phyloP scores from a whole-genome alignment of 352 stramenopile genomes.

The Saprolegnia diclina region DNA sequence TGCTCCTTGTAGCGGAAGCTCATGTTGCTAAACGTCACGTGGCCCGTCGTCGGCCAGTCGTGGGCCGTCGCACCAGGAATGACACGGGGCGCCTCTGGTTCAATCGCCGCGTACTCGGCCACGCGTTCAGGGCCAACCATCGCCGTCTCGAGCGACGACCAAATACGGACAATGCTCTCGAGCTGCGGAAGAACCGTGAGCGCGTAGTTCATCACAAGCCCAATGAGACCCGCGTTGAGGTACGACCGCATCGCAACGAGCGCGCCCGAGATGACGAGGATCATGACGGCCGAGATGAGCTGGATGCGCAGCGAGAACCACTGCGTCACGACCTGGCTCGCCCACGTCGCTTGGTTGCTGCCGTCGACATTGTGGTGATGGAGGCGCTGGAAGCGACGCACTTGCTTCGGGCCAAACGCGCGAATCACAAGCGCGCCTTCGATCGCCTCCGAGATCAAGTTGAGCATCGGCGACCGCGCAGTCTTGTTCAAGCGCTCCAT shows the following conservation, averaged over 20 bases:
- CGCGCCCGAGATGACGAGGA: conserved; percentile 26
- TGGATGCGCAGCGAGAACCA: conserved; percentile 88
- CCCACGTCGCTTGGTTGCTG: conserved; percentile 15
- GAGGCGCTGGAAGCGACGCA: conserved; percentile 19
- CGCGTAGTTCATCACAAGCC: conserved; percentile 11
- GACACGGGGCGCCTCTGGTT: conserved; percentile 33
- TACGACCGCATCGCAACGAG: conserved; percentile 7
- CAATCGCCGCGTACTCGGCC: conserved; percentile 38
- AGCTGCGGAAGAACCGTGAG: not conserved
- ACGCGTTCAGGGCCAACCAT: conserved; percentile 46
- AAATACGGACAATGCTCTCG: conserved; percentile 20
- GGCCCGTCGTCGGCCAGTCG: conserved; percentile 84
- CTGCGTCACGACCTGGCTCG: conserved; percentile 43
- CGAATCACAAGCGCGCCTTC: conserved; percentile 45
- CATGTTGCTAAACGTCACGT: conserved; percentile 87
- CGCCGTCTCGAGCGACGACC: conserved; percentile 34
- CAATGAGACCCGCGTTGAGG: conserved; percentile 6
- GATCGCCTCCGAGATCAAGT: conserved; percentile 44
- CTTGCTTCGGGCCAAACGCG: conserved; percentile 32
- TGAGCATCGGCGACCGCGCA: conserved; percentile 42
- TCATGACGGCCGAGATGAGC: conserved; percentile 42
- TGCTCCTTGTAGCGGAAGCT: conserved; percentile 86
- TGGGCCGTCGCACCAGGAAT: conserved; percentile 35
- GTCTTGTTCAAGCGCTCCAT: conserved; percentile 46
- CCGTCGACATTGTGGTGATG: conserved; percentile 31